A percentile compares a stretch with the other conserved stretches of the same genome.
phyloP scores from a whole-genome alignment of 2,329 filamentous ascomycete genomes.

The Cercospora sp. region DNA sequence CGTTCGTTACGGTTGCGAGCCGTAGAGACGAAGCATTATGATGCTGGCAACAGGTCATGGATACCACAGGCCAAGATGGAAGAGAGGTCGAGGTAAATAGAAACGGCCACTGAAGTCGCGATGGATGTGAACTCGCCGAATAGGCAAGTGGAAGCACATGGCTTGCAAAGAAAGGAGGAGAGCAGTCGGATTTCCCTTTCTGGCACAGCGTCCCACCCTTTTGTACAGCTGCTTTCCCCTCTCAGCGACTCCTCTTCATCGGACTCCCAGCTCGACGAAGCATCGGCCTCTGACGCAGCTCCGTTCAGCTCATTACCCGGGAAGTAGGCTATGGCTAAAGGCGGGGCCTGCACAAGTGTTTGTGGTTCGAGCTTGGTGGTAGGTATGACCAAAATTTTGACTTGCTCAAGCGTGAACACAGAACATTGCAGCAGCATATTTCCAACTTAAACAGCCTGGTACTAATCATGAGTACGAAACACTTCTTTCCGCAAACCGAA shows the following conservation, averaged over 20 bases:
- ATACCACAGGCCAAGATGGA: background rate
- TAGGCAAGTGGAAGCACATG: background rate
- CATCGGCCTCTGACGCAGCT: slow-evolving; percentile 16
- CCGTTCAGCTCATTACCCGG: slow-evolving; percentile 7
- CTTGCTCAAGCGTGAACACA: background rate
- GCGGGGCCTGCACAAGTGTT: slow-evolving; percentile 1
- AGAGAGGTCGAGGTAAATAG: background rate
- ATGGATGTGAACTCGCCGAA: background rate
- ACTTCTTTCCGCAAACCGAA: slow-evolving; percentile 55
- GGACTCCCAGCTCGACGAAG: background rate
- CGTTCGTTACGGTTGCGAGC: background rate
- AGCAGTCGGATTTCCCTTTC: background rate
- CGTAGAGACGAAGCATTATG: background rate
- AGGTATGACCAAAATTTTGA: background rate
- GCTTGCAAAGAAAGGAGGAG: background rate
- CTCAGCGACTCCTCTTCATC: slow-evolving; percentile 1
- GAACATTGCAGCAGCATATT: background rate
- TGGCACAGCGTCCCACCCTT: slow-evolving; percentile 1
- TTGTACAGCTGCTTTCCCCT: slow-evolving; percentile 6
- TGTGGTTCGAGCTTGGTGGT: background rate
- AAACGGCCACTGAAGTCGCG: background rate
- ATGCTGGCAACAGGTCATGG: background rate
- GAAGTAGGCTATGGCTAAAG: slow-evolving; percentile 4
- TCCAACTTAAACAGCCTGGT: background rate
- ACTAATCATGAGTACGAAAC: slow-evolving; percentile 53